Percentiles rank a stretch among this genome's conserved stretches.
Evolutionary conservation across 805 yeast species (phyloP).

Genomic region (Candida oleophila): DNA sequence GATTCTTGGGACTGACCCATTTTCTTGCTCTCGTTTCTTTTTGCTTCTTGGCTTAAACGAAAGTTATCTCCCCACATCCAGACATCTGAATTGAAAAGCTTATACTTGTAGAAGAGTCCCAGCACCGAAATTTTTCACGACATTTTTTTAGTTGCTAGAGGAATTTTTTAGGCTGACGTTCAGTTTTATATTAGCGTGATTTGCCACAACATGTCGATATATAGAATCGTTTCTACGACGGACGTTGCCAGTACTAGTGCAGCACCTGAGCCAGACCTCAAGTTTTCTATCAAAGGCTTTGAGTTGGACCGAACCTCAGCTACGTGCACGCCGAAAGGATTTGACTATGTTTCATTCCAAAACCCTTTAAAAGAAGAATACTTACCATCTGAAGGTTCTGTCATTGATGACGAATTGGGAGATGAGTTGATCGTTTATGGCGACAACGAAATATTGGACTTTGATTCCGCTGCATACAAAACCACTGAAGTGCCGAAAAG

Average conservation of each 20-base stretch:
- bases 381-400: conserved; percentile 1
- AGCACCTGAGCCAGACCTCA: conserved; percentile 5
- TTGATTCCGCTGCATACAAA: not conserved
- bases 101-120: not conserved
- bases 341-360: conserved; percentile 1
- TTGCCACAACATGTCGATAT: not conserved
- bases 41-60: not conserved
- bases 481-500: not conserved
- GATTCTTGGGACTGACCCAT: not conserved
- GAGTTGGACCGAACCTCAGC: not conserved
- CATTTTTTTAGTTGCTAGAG: too few relatives aligned
- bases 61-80: not conserved
- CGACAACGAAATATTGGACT: conserved; percentile 1
- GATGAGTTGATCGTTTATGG: not conserved
- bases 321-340: conserved; percentile 3
- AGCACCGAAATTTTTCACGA: too few relatives aligned
- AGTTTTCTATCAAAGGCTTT: not conserved
- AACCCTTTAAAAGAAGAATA: not conserved
- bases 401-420: not conserved
- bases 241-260: not conserved
- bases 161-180: too few relatives aligned
- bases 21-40: not conserved
- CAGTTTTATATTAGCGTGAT: too few relatives aligned
- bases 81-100: not conserved
- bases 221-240: conserved; percentile 1